Evolutionary conservation across 805 yeast species (phyloP), one percentile per base, ranked within the genome.

Genomic region (Metschnikowia drakensbergensis): DNA sequence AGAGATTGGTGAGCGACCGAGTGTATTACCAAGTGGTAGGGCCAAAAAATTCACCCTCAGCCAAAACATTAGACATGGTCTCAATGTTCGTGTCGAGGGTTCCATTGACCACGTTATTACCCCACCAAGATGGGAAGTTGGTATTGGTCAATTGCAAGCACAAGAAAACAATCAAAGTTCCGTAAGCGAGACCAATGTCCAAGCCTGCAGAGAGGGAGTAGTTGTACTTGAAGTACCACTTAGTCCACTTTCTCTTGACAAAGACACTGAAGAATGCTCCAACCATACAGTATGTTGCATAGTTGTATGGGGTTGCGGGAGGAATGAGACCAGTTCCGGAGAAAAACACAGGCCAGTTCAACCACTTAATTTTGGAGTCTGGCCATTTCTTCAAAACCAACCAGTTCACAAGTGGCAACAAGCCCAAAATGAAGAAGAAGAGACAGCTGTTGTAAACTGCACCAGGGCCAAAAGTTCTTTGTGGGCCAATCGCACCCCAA

Each of bases 261-360:
- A 60, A 70, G 62, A 65, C 70, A 32, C 72, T 69, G 52, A 72
- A 71, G 47, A 58, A 54, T 54, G 64, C 52, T 5, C 68, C 69
- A 36, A 64, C 66, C 32, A 71, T 61, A 37, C 82, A 76, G 68
- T 77, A 83, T 6, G 80, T 65, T 30, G 79, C 74, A 63, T 82
- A 83, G 62, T 82, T 83, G 63, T 82, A 83, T 28, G 86, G 82
- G 4, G 89, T 82, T 34, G 87, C 84, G 37, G 92, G 91, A 11
- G 92, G 91, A 57, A 84, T 80, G 55, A 74, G 72, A 39, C 83
- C 83, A n/a, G 75, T 67, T 55, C 76, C 77, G 11, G 71, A 62
- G 62, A 72, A 72, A 64, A 72, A 72, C 40, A 72, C 71, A 8
- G 73, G 72, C 71, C 72, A 63, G 58, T 64, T 59, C 55, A 65